Conservation (phyloP, 805 yeast genomes). For the Priceomyces carsonii region DNA sequence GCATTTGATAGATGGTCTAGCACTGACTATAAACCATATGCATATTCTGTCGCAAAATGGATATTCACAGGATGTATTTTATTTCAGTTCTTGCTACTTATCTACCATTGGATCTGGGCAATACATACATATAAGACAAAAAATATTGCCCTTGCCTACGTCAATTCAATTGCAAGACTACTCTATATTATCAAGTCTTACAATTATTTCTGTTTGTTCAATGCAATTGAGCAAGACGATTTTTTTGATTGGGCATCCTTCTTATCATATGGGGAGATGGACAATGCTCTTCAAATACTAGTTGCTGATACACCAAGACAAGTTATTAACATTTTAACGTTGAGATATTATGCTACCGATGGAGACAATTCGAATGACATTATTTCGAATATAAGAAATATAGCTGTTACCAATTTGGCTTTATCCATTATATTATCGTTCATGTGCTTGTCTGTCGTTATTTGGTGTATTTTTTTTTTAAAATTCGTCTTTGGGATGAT, state of each 20-base stretch:
- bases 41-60: conserved; percentile 62
- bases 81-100: conserved; percentile 58
- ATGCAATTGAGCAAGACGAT: conserved; percentile 61
- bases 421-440: conserved; percentile 74
- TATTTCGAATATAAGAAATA: conserved; percentile 47
- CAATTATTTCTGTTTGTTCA: conserved; percentile 70
- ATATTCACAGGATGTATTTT: conserved; percentile 80
- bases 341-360: conserved; percentile 50
- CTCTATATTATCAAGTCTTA: conserved; percentile 58
- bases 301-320: conserved; percentile 89
- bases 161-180: conserved; percentile 62
- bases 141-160: conserved; percentile 68
- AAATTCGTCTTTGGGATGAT: conserved; percentile 56
- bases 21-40: conserved; percentile 43
- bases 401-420: conserved; percentile 60
- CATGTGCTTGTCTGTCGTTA: conserved; percentile 71
- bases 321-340: conserved; percentile 75
- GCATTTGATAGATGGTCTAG: conserved; percentile 73
- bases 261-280: conserved; percentile 62
- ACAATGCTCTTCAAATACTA: conserved; percentile 59
- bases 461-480: conserved; percentile 71
- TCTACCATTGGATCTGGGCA: conserved; percentile 62
- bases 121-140: conserved; percentile 55
- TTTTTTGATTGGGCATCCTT: conserved; percentile 69
- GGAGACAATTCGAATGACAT: conserved; percentile 46